Conservation (phyloP, 108 stramenopile genomes). For the Nannochloropsis salina region DNA sequence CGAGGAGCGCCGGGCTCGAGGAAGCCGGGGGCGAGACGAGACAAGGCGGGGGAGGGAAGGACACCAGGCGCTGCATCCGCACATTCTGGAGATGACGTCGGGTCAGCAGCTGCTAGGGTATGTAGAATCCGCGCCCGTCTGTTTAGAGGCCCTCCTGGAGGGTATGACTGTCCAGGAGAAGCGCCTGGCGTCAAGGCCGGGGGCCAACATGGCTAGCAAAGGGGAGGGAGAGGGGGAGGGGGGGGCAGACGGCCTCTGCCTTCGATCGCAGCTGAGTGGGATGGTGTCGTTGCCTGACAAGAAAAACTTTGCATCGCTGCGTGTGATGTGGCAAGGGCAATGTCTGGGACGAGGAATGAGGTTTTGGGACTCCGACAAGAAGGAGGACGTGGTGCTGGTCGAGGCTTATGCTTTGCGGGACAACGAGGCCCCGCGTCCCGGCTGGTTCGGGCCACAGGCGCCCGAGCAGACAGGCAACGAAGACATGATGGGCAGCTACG, state of each 20-base stretch:
- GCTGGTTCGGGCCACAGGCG: no score
- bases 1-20: background rate
- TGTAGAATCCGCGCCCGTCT: background rate
- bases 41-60: background rate
- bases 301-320: background rate
- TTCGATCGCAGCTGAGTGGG: conserved; percentile 1
- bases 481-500: background rate
- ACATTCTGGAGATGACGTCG: background rate
- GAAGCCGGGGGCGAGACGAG: background rate
- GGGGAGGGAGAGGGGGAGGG: background rate
- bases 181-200: background rate
- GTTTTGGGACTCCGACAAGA: background rate
- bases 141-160: background rate
- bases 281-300: background rate
- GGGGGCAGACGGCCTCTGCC: background rate
- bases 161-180: background rate
- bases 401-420: no score
- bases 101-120: background rate
- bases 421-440: no score
- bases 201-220: background rate
- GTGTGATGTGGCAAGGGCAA: background rate
- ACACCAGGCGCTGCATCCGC: background rate
- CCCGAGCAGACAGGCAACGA: background rate
- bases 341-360: background rate
- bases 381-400: background rate